A percentile compares a stretch with the other conserved stretches of the same genome.
Conservation (phyloP, 345 rosid genomes). For the Angophora floribunda region DNA sequence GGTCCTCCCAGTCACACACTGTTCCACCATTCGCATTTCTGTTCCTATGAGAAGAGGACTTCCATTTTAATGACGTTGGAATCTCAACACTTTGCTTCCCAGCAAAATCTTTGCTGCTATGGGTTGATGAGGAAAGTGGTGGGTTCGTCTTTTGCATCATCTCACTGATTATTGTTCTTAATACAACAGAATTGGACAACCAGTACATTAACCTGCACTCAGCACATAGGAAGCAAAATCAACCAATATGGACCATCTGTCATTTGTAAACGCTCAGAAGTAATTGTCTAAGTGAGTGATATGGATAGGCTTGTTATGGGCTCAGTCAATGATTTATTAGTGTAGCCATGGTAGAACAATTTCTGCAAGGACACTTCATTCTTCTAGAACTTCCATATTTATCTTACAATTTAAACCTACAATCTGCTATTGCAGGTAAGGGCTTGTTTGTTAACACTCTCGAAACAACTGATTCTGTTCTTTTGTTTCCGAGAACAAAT, state of each 20-base stretch:
- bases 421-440: neutral
- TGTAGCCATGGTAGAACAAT: neutral
- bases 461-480: too few relatives aligned
- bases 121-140: constrained; percentile 16
- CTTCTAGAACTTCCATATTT: neutral
- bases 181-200: constrained; percentile 75
- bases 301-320: neutral
- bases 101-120: constrained; percentile 18
- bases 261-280: neutral
- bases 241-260: neutral
- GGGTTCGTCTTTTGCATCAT: constrained; percentile 19
- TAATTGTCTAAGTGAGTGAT: neutral
- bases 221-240: neutral
- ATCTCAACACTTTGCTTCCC: constrained; percentile 21
- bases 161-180: constrained; percentile 64
- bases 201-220: constrained; percentile 81
- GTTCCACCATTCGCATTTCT: constrained; percentile 7
- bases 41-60: constrained; percentile 29
- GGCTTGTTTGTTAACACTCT: too few relatives aligned
- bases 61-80: constrained; percentile 53
- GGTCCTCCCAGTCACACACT: constrained; percentile 54
- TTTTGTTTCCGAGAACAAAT: too few relatives aligned
- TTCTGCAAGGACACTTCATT: neutral
- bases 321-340: neutral
- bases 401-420: neutral